A percentile compares a stretch with the other conserved stretches of the same genome.
Evolutionary conservation across 306 rosid species (phyloP).

Genomic region (Vigna hirtella): DNA sequence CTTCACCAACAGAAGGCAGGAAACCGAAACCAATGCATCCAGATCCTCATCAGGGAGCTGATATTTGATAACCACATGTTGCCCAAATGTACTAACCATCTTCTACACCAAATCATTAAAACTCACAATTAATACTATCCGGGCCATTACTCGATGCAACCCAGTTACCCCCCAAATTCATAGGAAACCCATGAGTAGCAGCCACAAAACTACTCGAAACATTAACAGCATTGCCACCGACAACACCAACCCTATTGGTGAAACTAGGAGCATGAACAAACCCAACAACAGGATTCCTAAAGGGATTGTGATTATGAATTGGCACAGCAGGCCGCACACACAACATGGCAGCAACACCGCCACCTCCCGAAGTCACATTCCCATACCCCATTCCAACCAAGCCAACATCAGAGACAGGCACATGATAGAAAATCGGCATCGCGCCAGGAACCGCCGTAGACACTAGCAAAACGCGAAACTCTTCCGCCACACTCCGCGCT

Average conservation of each 20-base stretch:
- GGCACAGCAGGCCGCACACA: constrained; percentile 53
- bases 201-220: constrained; percentile 46
- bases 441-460: constrained; percentile 49
- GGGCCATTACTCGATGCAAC: constrained; percentile 40
- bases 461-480: constrained; percentile 59
- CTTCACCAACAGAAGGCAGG: constrained; percentile 46
- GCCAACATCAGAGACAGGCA: constrained; percentile 60
- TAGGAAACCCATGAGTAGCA: constrained; percentile 47
- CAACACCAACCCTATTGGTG: constrained; percentile 41
- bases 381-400: constrained; percentile 67
- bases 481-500: constrained; percentile 62
- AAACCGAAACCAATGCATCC: constrained; percentile 89
- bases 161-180: constrained; percentile 61
- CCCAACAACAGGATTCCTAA: constrained; percentile 59
- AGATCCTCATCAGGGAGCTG: constrained; percentile 97
- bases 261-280: constrained; percentile 52
- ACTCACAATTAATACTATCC: constrained; percentile 57
- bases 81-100: constrained; percentile 76
- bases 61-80: constrained; percentile 79
- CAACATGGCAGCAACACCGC: constrained; percentile 60
- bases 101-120: constrained; percentile 72
- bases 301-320: constrained; percentile 42
- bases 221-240: constrained; percentile 62
- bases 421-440: constrained; percentile 58
- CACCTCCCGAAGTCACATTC: constrained; percentile 60